A percentile compares a stretch with the other conserved stretches of the same genome.
Conservation (phyloP, 2,329 filamentous ascomycete species). For the Chaetomium olivaceum region DNA sequence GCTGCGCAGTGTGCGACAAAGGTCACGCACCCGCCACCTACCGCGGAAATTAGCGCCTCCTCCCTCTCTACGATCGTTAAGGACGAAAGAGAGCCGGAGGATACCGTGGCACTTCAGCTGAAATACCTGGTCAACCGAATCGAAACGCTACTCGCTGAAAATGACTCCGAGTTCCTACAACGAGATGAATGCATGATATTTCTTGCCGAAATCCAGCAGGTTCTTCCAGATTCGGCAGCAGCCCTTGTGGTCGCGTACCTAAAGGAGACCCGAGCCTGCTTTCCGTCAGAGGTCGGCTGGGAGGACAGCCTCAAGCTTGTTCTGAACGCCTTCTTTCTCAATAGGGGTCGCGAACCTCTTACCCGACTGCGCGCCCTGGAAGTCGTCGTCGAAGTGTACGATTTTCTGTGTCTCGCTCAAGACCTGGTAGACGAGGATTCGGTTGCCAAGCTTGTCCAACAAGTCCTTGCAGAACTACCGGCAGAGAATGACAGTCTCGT, state of each 20-base stretch:
- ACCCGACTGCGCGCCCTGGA: constrained; percentile 65
- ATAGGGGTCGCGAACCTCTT: constrained; percentile 59
- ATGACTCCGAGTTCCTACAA: constrained; percentile 59
- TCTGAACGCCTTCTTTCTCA: constrained; percentile 63
- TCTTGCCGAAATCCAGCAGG: constrained; percentile 61
- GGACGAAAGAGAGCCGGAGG: constrained; percentile 40
- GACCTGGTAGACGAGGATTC: constrained; percentile 59
- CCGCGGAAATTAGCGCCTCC: constrained; percentile 29
- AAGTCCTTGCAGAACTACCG: constrained; percentile 61
- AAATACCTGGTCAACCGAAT: constrained; percentile 49
- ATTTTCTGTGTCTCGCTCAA: constrained; percentile 59
- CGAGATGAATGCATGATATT: constrained; percentile 67
- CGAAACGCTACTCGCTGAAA: constrained; percentile 50
- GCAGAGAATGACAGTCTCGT: constrained; percentile 65
- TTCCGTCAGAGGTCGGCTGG: constrained; percentile 70
- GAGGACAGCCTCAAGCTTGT: constrained; percentile 62
- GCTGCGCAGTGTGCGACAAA: constrained; percentile 55
- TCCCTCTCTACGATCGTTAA: constrained; percentile 30
- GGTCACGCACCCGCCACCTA: constrained; percentile 28
- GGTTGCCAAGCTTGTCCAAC: constrained; percentile 59
- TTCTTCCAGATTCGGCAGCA: constrained; percentile 65
- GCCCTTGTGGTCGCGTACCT: constrained; percentile 67
- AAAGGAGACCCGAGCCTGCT: constrained; percentile 68
- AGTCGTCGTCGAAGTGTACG: constrained; percentile 60
- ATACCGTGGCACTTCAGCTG: constrained; percentile 48